Evolutionary conservation across 2,329 filamentous ascomycete genomes (phyloP).

Genomic region (Sarocladium kiliense): DNA sequence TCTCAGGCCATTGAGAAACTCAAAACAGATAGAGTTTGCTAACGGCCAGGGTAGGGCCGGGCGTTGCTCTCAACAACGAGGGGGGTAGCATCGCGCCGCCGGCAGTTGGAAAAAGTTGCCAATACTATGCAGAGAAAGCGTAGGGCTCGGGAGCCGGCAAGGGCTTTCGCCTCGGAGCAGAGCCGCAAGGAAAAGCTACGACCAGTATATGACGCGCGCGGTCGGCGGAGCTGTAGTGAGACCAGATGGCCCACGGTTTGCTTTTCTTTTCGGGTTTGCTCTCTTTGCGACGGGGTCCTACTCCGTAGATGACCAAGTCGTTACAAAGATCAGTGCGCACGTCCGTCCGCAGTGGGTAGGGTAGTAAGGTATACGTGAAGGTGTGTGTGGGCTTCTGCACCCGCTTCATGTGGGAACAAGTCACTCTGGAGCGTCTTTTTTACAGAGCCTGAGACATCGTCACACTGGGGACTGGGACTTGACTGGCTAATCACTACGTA

Average conservation of each 20-base stretch:
- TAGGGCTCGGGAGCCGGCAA: not conserved
- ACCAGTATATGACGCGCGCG: not conserved
- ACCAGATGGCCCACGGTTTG: not conserved
- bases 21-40: slow-evolving; percentile 1
- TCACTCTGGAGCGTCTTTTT: not conserved
- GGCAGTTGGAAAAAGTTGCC: not conserved
- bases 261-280: not conserved
- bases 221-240: not conserved
- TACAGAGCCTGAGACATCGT: not conserved
- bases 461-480: not conserved
- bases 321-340: slow-evolving; percentile 2
- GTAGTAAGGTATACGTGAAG: no score
- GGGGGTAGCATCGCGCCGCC: not conserved
- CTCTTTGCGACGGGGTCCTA: no score
- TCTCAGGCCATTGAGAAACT: not conserved
- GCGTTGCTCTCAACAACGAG: not conserved
- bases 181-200: not conserved
- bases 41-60: not conserved
- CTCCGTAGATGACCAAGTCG: slow-evolving; percentile 3
- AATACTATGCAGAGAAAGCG: no score
- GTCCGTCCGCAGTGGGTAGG: not conserved
- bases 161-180: not conserved
- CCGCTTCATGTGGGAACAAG: slow-evolving; percentile 1
- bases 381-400: slow-evolving; percentile 1
- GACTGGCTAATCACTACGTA: no score